These are phyloP conservation scores for Aphanomyces euteiches DNA, from an alignment of 352 stramenopile species.

Conservation along the genomic window DNA sequence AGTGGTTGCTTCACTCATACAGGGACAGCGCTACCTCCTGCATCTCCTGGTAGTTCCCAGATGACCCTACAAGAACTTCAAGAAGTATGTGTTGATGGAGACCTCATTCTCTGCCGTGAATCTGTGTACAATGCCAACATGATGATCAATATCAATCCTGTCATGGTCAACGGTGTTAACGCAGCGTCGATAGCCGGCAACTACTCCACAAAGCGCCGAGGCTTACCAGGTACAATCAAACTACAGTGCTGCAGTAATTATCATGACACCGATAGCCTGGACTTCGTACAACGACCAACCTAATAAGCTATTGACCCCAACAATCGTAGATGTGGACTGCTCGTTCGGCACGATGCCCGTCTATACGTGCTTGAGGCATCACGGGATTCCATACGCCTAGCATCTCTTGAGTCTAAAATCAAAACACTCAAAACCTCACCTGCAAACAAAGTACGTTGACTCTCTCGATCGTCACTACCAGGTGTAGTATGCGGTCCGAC, in stretches of 20 bases:
- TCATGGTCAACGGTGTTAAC: slow-evolving; percentile 15
- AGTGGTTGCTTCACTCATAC: background rate
- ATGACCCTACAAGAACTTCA: background rate
- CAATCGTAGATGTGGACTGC: slow-evolving; percentile 5
- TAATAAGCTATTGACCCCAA: too few species aligned
- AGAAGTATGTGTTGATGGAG: slow-evolving; percentile 5
- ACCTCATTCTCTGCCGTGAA: slow-evolving; percentile 13
- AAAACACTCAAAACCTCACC: background rate
- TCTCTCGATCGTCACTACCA: background rate
- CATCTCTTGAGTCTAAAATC: slow-evolving; percentile 4
- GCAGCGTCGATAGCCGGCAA: slow-evolving; percentile 8
- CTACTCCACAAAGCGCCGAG: slow-evolving; percentile 18
- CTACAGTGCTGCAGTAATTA: too few species aligned
- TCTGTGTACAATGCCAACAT: slow-evolving; percentile 22
- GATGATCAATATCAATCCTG: slow-evolving; percentile 23
- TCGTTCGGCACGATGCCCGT: background rate
- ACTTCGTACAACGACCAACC: slow-evolving; percentile 15
- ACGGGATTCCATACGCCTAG: background rate
- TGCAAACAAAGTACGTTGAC: background rate
- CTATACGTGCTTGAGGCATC: slow-evolving; percentile 7
- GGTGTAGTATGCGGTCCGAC: slow-evolving; percentile 1
- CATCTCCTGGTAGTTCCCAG: background rate
- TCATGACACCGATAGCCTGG: slow-evolving; percentile 7
- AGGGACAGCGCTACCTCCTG: background rate
- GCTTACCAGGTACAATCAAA: slow-evolving; percentile 12